Evolutionary conservation across 768 basidiomycete genomes (phyloP), one percentile per base, ranked within the genome.

Genomic region (Cystofilobasidium capitatum): DNA sequence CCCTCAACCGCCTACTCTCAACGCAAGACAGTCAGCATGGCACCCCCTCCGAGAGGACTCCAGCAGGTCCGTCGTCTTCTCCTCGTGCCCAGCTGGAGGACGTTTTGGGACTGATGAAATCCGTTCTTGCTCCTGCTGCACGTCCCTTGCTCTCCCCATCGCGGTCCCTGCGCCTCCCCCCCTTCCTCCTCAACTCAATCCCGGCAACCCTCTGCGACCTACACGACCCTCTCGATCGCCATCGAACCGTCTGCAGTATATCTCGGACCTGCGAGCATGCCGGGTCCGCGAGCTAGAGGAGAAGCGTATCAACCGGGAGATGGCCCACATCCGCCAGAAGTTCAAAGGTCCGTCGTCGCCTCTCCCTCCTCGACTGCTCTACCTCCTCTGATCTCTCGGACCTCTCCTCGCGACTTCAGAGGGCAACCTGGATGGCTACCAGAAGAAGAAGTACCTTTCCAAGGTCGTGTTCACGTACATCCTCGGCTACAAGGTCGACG

Each of bases 401-500:
- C 20, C 22, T 16, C 17, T 49, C 20, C 6, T n/a, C n/a, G n/a
- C n/a, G 17, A 10, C 2, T 14, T 13, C 71, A 78, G 80, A 80
- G 69, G 80, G 79, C 17, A 79, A 78, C 67, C 73, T 81, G 26
- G 79, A 80, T 63, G 80, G 80, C 22, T 78, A 80, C 55, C 79
- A 80, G 71, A 79, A 78, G 75, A 80, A 80, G 72, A 80, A 80
- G 72, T 98, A 96, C 82, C 90, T 98, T 49, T 89, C 92, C 66
- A 98, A 99, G 81, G 93, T 99, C 73, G 88, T 98, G 69, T 99
- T 98, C 81, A 97, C 96, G 8, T 98, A 97, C 75, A 99, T 99
- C 73, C 81, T 99, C 69, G 96, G 96, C 49, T 99, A 99, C 81
- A 94, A 96, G 78, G 92, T 98, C 72, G 96, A 99, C 76, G 85